Evolutionary conservation across 2,329 filamentous ascomycete genomes (phyloP), one percentile per base, ranked within the genome.

Genomic region (Colletotrichum eleusines): DNA sequence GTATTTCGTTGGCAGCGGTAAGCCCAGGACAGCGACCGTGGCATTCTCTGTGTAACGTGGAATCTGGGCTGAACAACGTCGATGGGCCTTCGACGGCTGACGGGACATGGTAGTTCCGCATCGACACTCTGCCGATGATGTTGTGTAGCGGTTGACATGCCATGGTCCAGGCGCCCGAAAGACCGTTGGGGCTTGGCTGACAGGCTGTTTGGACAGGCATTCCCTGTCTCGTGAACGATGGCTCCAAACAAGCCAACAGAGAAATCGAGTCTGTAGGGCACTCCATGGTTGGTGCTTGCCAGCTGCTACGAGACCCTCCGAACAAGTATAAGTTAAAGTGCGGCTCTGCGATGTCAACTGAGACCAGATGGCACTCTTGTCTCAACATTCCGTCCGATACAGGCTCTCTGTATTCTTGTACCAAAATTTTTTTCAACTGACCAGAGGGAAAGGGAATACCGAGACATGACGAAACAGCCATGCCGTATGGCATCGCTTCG

Each of bases 261-360:
- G 48, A 31, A 23, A 18, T 23, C 14, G 20, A 33, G 6, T 26
- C 28, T 35, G n/a, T 70, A 33, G 40, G 20, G 40, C 26, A 12
- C 40, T 67, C 31, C 63, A 62, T 46, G 63, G 62, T 33, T 62
- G 42, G 57, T 33, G 48, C 63, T 57, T 51, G 57, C 9, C 48
- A 44, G 55, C 50, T 23, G 55, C n/a, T 20, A 9, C n/a, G n/a
- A 14, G 33, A 38, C 18, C 57, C 35, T 54, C 55, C 14, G 33
- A 50, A 23, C 26, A 48, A 50, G 18, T 57, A 35, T 44, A 26
- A 35, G 33, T 57, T 57, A 46, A 51, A 26, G 55, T 70, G 67
- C 63, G 67, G 67, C 67, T 70, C 67, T 62, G 57, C 55, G 11
- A 61, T 40, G 28, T 26, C 40, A 53, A 62, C 57, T 53, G 42